These are phyloP conservation scores for Rhexocercosporidium sp. DNA, from an alignment of 2,329 filamentous ascomycete species.

Conservation along the genomic window DNA sequence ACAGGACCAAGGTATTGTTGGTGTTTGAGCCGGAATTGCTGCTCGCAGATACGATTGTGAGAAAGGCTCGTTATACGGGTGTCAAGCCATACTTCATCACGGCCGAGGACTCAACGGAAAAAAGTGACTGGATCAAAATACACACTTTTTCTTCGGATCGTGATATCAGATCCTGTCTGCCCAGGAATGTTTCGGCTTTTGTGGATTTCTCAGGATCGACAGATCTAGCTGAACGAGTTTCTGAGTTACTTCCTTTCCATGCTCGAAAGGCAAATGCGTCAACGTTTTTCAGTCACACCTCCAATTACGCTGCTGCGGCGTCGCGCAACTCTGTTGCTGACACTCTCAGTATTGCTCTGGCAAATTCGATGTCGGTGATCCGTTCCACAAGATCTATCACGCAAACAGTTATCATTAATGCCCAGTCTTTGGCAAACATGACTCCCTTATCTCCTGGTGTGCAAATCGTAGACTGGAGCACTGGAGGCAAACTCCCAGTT, in stretches of 20 bases:
- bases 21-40: slow-evolving; percentile 10
- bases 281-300: neutral
- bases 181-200: slow-evolving; percentile 2
- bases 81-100: slow-evolving; percentile 15
- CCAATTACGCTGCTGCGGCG: neutral
- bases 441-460: neutral
- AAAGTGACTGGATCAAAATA: neutral
- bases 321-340: neutral
- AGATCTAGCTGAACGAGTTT: neutral
- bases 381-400: neutral
- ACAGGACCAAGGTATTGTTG: slow-evolving; percentile 7
- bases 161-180: neutral
- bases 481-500: neutral
- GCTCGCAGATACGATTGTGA: slow-evolving; percentile 5
- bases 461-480: slow-evolving; percentile 20
- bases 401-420: neutral
- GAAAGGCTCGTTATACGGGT: slow-evolving; percentile 3
- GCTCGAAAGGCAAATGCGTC: neutral
- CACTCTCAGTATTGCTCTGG: slow-evolving; percentile 14
- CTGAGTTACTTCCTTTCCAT: neutral
- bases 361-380: slow-evolving; percentile 12
- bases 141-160: slow-evolving; percentile 13
- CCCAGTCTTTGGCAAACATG: neutral
- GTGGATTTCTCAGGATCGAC: slow-evolving; percentile 10
- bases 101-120: neutral